Evolutionary conservation across 139 green algal species (phyloP), one percentile per base, ranked within the genome.

Genomic region (Coelastrella sp.): DNA sequence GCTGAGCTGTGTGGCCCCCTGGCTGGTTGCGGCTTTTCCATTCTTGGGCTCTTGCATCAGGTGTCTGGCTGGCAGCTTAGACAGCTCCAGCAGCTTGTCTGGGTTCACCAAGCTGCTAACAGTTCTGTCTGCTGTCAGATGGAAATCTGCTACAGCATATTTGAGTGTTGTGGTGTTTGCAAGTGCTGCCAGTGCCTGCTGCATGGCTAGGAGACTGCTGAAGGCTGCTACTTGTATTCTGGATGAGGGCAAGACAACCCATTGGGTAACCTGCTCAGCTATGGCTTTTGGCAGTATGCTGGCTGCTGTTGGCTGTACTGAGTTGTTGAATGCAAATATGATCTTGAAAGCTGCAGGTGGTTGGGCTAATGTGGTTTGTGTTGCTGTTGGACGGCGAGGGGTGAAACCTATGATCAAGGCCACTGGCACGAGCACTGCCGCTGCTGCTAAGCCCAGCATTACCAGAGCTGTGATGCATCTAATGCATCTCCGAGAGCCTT

Each of bases 21-120:
- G 35, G 35, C 35, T 61, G 27, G 9, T 56, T 56, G 12, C 22
- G 65, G 11, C 17, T 78, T 73, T 20, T 20, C 7, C 20, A 27
- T 24, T 63, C 7, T 56, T 9, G 15, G 17, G 63, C 65, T 87
- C 63, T 27, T 88, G 68, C 35, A 81, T 66, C 66, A 88, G 68
- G 20, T 81, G 35, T 57, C 84, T 56, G 19, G 49, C 15, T 17
- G 20, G 84, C 58, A 25, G 25, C 82, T 35, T 74, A 4, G 68
- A 56, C n/a, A 88, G 84, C 10, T 88, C 49, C n/a, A 82, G 78
- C 84, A 88, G 68, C 68, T 88, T 22, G 19, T 75, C 68, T n/a
- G 84, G 84, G 68, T 80, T 59, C 6, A 88, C 19, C 11, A 88
- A 35, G 22, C 12, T 61, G 15, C 17, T 66, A 19, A 78, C 82